These are phyloP conservation scores for Arabidopsis arenosa DNA, from an alignment of 345 rosid species.

Conservation along the genomic window DNA sequence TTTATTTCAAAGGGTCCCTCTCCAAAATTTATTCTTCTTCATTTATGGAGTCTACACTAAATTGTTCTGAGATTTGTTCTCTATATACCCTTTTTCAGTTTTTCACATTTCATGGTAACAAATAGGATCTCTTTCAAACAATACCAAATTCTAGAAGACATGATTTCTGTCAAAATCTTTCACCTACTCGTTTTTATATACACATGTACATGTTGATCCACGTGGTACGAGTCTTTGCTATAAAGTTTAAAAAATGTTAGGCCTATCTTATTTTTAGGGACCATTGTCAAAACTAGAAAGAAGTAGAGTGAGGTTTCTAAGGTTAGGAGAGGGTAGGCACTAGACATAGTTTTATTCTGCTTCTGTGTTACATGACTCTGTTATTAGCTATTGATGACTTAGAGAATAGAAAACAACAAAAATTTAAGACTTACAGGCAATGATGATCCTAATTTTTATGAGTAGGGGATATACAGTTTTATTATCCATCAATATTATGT, in stretches of 20 bases:
- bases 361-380: constrained; percentile 31
- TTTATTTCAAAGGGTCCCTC: constrained; percentile 35
- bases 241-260: constrained; percentile 37
- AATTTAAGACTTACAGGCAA: constrained; percentile 30
- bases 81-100: constrained; percentile 1
- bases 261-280: constrained; percentile 41
- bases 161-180: constrained; percentile 38
- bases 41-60: constrained; percentile 35
- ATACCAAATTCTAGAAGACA: constrained; percentile 32
- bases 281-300: constrained; percentile 41
- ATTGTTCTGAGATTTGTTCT: constrained; percentile 16
- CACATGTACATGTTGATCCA: constrained; percentile 27
- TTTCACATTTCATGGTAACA: constrained; percentile 36
- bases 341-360: constrained; percentile 34
- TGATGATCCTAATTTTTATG: constrained; percentile 31
- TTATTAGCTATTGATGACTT: constrained; percentile 17
- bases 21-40: constrained; percentile 37
- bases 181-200: constrained; percentile 29
- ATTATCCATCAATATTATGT: constrained; percentile 10
- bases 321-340: constrained; percentile 34
- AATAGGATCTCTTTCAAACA: constrained; percentile 12
- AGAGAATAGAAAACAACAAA: constrained; percentile 6
- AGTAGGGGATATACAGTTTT: constrained; percentile 24
- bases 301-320: constrained; percentile 37
- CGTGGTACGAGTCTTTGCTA: constrained; percentile 35